Conservation (phyloP, 2,329 filamentous ascomycete genomes). For the Zarea fungicola region DNA sequence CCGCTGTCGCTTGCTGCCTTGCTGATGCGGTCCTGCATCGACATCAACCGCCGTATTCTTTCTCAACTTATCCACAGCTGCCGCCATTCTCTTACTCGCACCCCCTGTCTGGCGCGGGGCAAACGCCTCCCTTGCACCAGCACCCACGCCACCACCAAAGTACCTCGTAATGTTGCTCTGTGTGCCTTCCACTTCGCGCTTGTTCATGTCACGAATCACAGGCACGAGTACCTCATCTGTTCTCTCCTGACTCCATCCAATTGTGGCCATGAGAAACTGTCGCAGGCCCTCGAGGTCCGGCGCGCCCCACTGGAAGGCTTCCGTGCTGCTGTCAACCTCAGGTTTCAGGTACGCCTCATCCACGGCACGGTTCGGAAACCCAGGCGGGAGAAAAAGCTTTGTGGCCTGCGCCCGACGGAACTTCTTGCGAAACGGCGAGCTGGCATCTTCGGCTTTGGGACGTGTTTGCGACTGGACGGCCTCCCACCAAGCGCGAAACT, state of each 20-base stretch:
- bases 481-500: slow-evolving; percentile 85
- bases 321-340: slow-evolving; percentile 73
- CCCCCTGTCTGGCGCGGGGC: slow-evolving; percentile 61
- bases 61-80: slow-evolving; percentile 64
- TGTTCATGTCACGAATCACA: slow-evolving; percentile 93
- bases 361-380: slow-evolving; percentile 75
- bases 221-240: slow-evolving; percentile 95
- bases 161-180: slow-evolving; percentile 95
- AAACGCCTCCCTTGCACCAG: slow-evolving; percentile 62
- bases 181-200: slow-evolving; percentile 79
- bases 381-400: slow-evolving; percentile 78
- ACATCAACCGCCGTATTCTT: slow-evolving; percentile 22
- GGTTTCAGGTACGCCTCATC: slow-evolving; percentile 79
- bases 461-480: slow-evolving; percentile 66
- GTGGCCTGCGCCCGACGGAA: slow-evolving; percentile 74
- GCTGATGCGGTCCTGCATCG: not conserved
- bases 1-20: slow-evolving; percentile 1
- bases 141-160: slow-evolving; percentile 71
- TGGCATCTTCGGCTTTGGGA: slow-evolving; percentile 55
- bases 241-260: slow-evolving; percentile 86
- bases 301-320: slow-evolving; percentile 90
- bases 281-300: slow-evolving; percentile 85
- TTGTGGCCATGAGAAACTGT: slow-evolving; percentile 80
- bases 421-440: slow-evolving; percentile 70
- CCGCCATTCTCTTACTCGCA: slow-evolving; percentile 69